Evolutionary conservation across 2,329 filamentous ascomycete genomes (phyloP), one percentile per base, ranked within the genome.

Genomic region (Colletotrichum sp.): DNA sequence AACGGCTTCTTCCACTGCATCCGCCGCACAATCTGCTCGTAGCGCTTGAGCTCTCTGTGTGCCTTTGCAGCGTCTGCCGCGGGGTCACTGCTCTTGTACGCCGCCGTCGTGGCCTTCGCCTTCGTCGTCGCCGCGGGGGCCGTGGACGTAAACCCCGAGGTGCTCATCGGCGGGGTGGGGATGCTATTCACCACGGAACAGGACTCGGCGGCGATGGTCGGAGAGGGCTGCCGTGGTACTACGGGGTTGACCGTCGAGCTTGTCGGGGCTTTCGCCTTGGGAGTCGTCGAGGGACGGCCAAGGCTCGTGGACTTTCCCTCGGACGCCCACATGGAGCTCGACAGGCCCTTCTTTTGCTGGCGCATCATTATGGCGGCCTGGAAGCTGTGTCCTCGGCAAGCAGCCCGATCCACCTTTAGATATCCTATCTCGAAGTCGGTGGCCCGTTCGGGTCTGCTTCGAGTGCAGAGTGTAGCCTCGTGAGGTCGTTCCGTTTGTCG

Each of bases 1-100:
- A 92, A 92, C 15, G 91, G 87, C 3, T 91, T 87, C 80, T 93
- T 93, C 92, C 92, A 93, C 77, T 90, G 88, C 59, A 93, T 84
- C 3, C 92, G 89, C 4, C 89, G 87, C 24, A 91, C 89, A 32
- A 92, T 91, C 78, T 92, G 92, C 75, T 89, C 87, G 81, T 92
- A 93, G 8, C 92, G 88, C 4, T 87, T 84, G 1, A 93, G 86
- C 57, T 92, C 89, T 52, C 86, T 84, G 2, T 84, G 68, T 67
- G 76, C 79, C 71, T 66, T 72, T 75, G 52, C 34, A 28, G 36
- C 16, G 21, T 39, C 24, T 5, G 59, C n/a, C 2, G 55, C 6
- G 5, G 55, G 36, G 36, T 10, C 32, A 6, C 60, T n/a, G 34
- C 57, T 67, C 24, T 36, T 43, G 15, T 43, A 55, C 3, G 24